Evolutionary conservation across 352 stramenopile species (phyloP).

Genomic region (Phytophthora sojae): DNA sequence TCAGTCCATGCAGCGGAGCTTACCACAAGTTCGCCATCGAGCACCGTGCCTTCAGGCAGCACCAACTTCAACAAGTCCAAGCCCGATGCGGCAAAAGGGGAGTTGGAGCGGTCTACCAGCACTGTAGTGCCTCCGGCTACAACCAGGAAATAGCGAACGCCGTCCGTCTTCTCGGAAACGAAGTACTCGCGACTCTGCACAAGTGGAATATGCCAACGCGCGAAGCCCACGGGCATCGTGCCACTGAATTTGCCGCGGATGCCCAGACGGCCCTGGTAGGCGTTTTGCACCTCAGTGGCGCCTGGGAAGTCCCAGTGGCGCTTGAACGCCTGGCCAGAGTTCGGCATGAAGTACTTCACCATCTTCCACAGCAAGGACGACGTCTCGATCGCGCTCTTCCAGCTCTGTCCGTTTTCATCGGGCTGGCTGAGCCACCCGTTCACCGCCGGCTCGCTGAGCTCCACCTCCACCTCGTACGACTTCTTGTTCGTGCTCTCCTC

Average conservation of each 20-base stretch:
- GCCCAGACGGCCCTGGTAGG: slow-evolving; percentile 76
- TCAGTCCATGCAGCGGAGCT: slow-evolving; percentile 16
- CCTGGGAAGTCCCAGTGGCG: slow-evolving; percentile 75
- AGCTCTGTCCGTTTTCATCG: slow-evolving; percentile 77
- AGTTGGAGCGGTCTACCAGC: slow-evolving; percentile 83
- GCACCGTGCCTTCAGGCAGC: slow-evolving; percentile 86
- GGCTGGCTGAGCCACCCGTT: slow-evolving; percentile 82
- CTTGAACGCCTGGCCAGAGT: slow-evolving; percentile 83
- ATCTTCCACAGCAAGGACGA: slow-evolving; percentile 80
- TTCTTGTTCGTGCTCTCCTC: slow-evolving; percentile 79
- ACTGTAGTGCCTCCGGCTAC: slow-evolving; percentile 71
- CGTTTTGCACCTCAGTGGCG: slow-evolving; percentile 80
- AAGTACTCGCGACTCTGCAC: slow-evolving; percentile 88
- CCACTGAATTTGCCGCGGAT: slow-evolving; percentile 87
- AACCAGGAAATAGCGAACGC: slow-evolving; percentile 92
- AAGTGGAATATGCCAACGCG: slow-evolving; percentile 89
- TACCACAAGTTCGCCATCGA: slow-evolving; percentile 91
- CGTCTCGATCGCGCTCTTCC: slow-evolving; percentile 72
- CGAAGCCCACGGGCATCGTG: slow-evolving; percentile 93
- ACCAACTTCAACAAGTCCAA: slow-evolving; percentile 82
- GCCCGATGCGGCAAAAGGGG: slow-evolving; percentile 79
- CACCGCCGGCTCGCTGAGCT: slow-evolving; percentile 71
- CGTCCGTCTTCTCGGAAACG: slow-evolving; percentile 93
- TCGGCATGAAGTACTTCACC: slow-evolving; percentile 88
- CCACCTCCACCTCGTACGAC: slow-evolving; percentile 83